Conservation (phyloP, 441 rosid species). For the Eruca vesicaria region DNA sequence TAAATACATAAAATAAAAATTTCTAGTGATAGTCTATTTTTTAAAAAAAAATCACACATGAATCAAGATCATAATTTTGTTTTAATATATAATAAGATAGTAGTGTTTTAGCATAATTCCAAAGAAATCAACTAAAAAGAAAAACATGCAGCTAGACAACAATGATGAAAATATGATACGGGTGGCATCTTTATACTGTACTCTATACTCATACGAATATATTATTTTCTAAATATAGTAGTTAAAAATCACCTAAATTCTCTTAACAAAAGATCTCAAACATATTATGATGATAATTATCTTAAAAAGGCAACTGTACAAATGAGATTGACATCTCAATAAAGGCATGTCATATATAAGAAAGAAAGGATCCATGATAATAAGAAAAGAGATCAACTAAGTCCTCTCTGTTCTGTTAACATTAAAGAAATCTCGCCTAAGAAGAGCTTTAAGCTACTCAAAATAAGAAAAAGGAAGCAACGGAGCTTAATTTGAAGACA, state of each 20-base stretch:
- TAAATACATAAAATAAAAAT: no score
- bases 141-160: no score
- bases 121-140: no score
- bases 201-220: no score
- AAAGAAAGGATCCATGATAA: not conserved
- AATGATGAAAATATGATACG: not conserved
- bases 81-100: no score
- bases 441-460: not conserved
- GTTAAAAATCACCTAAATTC: not conserved
- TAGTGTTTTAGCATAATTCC: no score
- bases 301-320: conserved; percentile 26
- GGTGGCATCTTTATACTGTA: not conserved
- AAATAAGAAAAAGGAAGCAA: not conserved
- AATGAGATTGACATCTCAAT: conserved; percentile 13
- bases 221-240: not conserved
- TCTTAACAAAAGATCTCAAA: not conserved
- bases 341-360: conserved; percentile 1
- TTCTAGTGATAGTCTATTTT: no score
- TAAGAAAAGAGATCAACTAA: conserved; percentile 1
- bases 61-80: no score
- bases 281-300: not conserved
- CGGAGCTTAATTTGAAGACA: conserved; percentile 24
- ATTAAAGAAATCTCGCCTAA: not conserved
- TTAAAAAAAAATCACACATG: no score
- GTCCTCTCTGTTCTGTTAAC: not conserved